Percentiles rank a stretch among this genome's conserved stretches.
Evolutionary conservation across 495 filamentous ascomycete species (phyloP).

Genomic region (Patellaria atrata): DNA sequence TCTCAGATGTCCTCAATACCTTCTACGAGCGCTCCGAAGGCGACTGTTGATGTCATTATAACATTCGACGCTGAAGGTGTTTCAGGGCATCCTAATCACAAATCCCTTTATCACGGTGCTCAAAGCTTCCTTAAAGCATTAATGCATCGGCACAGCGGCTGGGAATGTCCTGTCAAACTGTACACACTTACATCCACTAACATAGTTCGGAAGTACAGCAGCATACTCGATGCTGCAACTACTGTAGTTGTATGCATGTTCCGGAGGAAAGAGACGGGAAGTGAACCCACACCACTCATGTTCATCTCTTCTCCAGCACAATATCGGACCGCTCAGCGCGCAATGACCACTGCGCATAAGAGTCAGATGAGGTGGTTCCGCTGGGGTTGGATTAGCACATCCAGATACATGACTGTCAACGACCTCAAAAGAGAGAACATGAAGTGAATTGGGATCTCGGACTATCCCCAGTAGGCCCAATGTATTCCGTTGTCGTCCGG

Average conservation of each 20-base stretch:
- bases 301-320: conserved; percentile 51
- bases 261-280: conserved; percentile 26
- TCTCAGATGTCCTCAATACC: conserved; percentile 36
- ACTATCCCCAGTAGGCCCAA: not conserved
- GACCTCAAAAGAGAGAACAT: conserved; percentile 57
- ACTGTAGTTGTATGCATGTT: conserved; percentile 37
- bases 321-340: conserved; percentile 55
- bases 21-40: conserved; percentile 24
- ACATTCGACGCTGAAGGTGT: conserved; percentile 77
- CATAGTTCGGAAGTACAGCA: conserved; percentile 64
- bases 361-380: conserved; percentile 99
- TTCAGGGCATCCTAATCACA: conserved; percentile 82
- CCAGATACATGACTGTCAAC: conserved; percentile 92
- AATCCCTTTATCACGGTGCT: conserved; percentile 70
- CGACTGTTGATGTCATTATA: conserved; percentile 64
- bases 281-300: conserved; percentile 39
- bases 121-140: conserved; percentile 50
- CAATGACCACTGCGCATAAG: conserved; percentile 76
- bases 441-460: conserved; percentile 1
- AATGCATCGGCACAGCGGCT: conserved; percentile 48
- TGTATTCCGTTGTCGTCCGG: not conserved
- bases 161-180: conserved; percentile 56
- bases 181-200: conserved; percentile 66
- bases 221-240: conserved; percentile 54
- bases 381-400: conserved; percentile 85